Percentiles rank a stretch among this genome's conserved stretches.
phyloP scores from a whole-genome alignment of 768 basidiomycete genomes.

The Phylloporus arenicola region DNA sequence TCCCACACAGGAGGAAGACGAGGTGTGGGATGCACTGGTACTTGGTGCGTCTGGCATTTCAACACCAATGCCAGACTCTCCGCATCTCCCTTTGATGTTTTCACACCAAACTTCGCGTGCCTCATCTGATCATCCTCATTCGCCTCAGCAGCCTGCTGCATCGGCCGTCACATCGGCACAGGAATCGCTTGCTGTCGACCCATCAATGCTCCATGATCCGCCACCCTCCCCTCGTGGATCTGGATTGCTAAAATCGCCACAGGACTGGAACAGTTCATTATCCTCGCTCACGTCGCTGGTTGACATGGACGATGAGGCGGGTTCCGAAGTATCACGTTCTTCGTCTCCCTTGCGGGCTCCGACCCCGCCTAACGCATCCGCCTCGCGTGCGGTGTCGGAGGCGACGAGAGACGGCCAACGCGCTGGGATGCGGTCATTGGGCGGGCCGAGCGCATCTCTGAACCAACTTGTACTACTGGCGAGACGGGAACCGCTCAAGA shows the following conservation, averaged over 20 bases:
- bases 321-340: background rate
- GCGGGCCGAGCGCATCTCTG: conserved; percentile 20
- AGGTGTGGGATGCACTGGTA: conserved; percentile 19
- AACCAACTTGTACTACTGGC: conserved; percentile 14
- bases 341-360: background rate
- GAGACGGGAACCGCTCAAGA: conserved; percentile 9
- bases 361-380: background rate
- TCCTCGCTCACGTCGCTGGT: conserved; percentile 16
- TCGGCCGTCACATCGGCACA: background rate
- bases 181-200: conserved; percentile 1
- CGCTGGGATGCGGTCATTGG: background rate
- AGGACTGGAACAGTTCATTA: background rate
- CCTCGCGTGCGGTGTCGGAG: background rate
- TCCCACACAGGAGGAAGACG: conserved; percentile 18
- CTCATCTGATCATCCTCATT: background rate
- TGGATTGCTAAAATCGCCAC: background rate
- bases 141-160: background rate
- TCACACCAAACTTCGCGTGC: conserved; percentile 3
- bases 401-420: background rate
- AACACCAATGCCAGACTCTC: conserved; percentile 1
- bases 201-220: conserved; percentile 9
- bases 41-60: conserved; percentile 8
- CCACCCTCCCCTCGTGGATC: background rate
- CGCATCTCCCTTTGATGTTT: background rate
- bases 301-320: background rate